These are phyloP conservation scores for Globisporangium carolinianum DNA, from an alignment of 352 stramenopile species.

Conservation along the genomic window DNA sequence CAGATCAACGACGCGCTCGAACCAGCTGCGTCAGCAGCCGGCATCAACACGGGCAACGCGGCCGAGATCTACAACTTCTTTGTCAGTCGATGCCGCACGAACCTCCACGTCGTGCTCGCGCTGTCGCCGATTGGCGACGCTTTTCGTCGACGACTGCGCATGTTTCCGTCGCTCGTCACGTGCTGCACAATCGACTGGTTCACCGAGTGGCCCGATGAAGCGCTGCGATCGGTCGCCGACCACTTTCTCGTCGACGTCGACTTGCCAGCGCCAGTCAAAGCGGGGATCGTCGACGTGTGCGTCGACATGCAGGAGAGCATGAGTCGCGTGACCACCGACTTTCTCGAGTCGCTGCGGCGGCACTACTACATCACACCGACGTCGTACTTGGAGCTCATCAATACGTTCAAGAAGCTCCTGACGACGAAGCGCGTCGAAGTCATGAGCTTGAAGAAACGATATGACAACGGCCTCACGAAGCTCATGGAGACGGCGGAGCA, in stretches of 20 bases:
- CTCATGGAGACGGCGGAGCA: slow-evolving; percentile 91
- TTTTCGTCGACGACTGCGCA: slow-evolving; percentile 90
- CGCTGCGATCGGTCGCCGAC: slow-evolving; percentile 88
- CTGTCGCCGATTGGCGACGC: slow-evolving; percentile 92
- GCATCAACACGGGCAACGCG: slow-evolving; percentile 66
- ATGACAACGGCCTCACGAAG: slow-evolving; percentile 91
- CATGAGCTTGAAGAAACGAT: slow-evolving; percentile 86
- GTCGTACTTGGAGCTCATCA: slow-evolving; percentile 93
- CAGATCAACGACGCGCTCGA: slow-evolving; percentile 77
- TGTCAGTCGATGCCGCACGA: slow-evolving; percentile 84
- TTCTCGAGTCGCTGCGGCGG: slow-evolving; percentile 78
- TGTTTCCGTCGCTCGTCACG: slow-evolving; percentile 96
- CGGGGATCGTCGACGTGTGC: slow-evolving; percentile 91
- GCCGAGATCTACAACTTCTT: slow-evolving; percentile 90
- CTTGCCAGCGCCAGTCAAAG: slow-evolving; percentile 64
- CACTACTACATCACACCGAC: slow-evolving; percentile 96
- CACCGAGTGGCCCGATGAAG: slow-evolving; percentile 92
- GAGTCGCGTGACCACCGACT: slow-evolving; percentile 72
- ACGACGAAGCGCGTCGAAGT: slow-evolving; percentile 89
- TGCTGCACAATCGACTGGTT: slow-evolving; percentile 98
- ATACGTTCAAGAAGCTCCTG: slow-evolving; percentile 93
- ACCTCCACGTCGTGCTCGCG: slow-evolving; percentile 92
- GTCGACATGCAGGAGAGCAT: slow-evolving; percentile 94
- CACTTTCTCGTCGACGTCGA: slow-evolving; percentile 90
- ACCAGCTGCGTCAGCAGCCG: slow-evolving; percentile 39